Evolutionary conservation across 1,139 yeast species (phyloP).

Genomic region (Suhomyces choctaworum): DNA sequence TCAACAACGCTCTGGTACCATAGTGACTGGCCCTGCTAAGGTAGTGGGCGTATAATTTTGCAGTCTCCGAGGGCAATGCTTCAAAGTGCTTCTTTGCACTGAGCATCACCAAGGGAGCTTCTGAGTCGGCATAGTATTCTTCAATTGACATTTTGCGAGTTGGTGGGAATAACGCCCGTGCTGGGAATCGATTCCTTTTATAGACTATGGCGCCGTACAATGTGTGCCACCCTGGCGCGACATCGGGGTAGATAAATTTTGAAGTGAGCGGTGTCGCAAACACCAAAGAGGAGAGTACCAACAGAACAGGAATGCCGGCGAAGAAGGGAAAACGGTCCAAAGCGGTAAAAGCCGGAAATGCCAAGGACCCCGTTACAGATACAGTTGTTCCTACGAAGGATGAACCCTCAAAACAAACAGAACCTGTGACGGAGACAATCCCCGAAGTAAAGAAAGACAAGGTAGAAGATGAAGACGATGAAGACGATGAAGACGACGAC

Average conservation of each 20-base stretch:
- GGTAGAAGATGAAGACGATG: slow-evolving; percentile 17
- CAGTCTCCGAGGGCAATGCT: slow-evolving; percentile 33
- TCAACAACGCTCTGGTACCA: slow-evolving; percentile 75
- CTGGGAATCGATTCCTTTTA: not conserved
- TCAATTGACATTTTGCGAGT: slow-evolving; percentile 5
- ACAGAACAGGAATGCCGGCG: too few relatives aligned
- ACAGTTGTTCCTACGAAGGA: not conserved
- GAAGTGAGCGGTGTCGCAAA: too few relatives aligned
- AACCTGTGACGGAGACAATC: too few relatives aligned
- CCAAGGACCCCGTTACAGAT: too few relatives aligned
- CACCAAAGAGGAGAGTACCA: too few relatives aligned
- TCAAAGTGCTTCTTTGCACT: slow-evolving; percentile 49
- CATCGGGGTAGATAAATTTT: too few relatives aligned
- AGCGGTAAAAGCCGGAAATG: too few relatives aligned
- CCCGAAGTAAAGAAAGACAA: not conserved
- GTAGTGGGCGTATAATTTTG: slow-evolving; percentile 73
- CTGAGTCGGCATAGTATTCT: slow-evolving; percentile 36
- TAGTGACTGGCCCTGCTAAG: slow-evolving; percentile 79
- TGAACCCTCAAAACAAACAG: not conserved
- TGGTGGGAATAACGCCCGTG: not conserved
- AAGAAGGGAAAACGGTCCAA: too few relatives aligned
- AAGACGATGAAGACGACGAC: slow-evolving; percentile 57
- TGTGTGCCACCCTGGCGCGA: slow-evolving; percentile 1
- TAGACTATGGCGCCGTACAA: slow-evolving; percentile 4
- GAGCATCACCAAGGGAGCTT: slow-evolving; percentile 44